A percentile compares a stretch with the other conserved stretches of the same genome.
Evolutionary conservation across 2,329 filamentous ascomycete species (phyloP).

Genomic region (Pseudogymnoascus sp.): DNA sequence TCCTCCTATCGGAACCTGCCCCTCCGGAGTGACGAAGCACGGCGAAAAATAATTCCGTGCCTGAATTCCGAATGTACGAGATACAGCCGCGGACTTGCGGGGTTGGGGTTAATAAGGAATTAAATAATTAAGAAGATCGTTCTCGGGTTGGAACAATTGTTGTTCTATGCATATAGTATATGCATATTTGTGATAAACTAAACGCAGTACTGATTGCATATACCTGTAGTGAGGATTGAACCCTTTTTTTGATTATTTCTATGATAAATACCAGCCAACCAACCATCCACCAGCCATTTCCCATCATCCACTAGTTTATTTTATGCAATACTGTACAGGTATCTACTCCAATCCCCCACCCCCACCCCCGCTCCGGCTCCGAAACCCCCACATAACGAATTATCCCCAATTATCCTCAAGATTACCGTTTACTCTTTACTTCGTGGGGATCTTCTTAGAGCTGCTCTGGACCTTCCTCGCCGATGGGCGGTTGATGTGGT

Average conservation of each 20-base stretch:
- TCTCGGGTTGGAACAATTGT: background rate
- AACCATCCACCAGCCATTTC: background rate
- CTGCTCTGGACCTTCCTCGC: slow-evolving; percentile 60
- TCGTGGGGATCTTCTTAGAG: slow-evolving; percentile 11
- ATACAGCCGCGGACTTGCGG: background rate
- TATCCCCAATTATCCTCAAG: background rate
- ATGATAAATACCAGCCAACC: background rate
- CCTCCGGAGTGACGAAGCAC: slow-evolving; percentile 1
- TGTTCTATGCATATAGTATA: slow-evolving; percentile 2
- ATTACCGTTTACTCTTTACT: background rate
- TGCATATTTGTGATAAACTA: background rate
- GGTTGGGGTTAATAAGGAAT: background rate
- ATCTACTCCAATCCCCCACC: slow-evolving; percentile 6
- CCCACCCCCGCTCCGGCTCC: slow-evolving; percentile 3
- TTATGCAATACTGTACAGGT: slow-evolving; percentile 5
- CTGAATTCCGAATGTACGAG: background rate
- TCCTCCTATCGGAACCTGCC: background rate
- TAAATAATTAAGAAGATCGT: background rate
- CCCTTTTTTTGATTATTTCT: background rate
- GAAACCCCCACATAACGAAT: background rate
- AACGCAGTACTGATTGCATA: background rate
- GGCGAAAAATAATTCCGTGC: slow-evolving; percentile 7
- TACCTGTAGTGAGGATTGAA: background rate
- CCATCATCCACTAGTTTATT: slow-evolving; percentile 1
- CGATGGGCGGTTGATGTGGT: slow-evolving; percentile 81